Base-by-base conservation (phyloP, 2,329 filamentous ascomycete species). In the Eutypella sp. region DNA sequence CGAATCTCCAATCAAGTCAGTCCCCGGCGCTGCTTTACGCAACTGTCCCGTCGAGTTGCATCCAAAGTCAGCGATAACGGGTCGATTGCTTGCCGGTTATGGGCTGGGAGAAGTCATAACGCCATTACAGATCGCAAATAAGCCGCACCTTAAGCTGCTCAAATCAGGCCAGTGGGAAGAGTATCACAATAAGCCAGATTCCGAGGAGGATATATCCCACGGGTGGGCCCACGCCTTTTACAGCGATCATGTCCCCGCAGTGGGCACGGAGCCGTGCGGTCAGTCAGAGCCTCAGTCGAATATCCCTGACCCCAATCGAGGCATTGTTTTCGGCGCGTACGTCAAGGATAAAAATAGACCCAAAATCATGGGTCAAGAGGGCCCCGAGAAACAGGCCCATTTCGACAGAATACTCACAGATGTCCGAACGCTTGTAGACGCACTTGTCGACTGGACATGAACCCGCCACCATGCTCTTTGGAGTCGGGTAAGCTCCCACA, bases 241-340 rank as follows among this genome's bases (percentile, higher is more conserved):
- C 57, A 72, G 69, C 0, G 71, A 70, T 20, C 61, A 59, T 39
- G 52, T 50, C 2, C 47, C 57, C 1, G 41, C 49, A n/a, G n/a
- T n/a, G n/a, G n/a, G n/a, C 58, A 9, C 55, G 51, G 44, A 52
- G 46, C 27, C 56, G 44, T 27, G 44, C 48, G 29, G 58, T 47
- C 44, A 53, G 48, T 54, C 54, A 49, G 47, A 34, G 6, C 16
- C n/a, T 16, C 8, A 27, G 47, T 24, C 44, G 43, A 25, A 45
- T 47, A 18, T 27, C 20, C 20, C n/a, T 20, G 39, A 27, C 3
- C 66, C 68, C 42, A 72, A 78, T 52, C 68, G 74, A 25, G 77
- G 76, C 39, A 74, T 81, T 47, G 71, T 80, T 5, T 81, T 81
- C 45, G 76, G 76, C 1, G 77, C 75, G 0, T 80, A 79, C 52